phyloP scores from a whole-genome alignment of 208 protist species.

The Leishmania martiniquensis region DNA sequence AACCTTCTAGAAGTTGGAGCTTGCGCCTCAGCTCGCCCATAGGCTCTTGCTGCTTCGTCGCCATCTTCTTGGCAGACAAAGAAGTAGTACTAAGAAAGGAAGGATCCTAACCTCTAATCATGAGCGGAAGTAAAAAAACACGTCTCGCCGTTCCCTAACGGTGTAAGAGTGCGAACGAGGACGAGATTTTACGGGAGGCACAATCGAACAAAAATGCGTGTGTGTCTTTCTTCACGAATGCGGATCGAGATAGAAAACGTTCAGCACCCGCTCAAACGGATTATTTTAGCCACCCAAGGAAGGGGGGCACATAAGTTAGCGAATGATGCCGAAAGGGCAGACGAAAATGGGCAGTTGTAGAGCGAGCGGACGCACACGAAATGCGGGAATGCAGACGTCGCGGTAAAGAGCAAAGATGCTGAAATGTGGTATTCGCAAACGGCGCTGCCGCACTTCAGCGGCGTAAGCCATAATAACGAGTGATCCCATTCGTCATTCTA shows the following conservation, averaged over 20 bases:
- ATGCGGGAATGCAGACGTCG: background rate
- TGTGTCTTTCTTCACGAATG: background rate
- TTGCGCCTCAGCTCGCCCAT: slow-evolving; percentile 45
- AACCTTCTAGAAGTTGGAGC: slow-evolving; percentile 49
- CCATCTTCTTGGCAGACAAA: background rate
- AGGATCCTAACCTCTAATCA: background rate
- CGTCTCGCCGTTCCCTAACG: background rate
- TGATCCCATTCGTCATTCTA: background rate
- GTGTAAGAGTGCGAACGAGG: background rate
- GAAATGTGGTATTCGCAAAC: background rate
- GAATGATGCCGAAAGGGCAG: background rate
- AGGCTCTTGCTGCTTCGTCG: slow-evolving; percentile 15
- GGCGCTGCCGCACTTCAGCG: background rate
- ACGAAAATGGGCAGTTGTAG: background rate
- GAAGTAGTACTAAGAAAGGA: background rate
- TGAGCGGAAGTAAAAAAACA: background rate
- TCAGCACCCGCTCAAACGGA: background rate
- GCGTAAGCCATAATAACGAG: background rate
- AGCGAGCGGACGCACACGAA: too few species aligned
- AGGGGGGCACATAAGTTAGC: background rate
- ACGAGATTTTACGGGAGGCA: background rate
- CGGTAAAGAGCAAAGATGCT: background rate
- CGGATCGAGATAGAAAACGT: background rate
- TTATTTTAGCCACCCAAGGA: background rate
- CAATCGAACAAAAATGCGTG: background rate